Evolutionary conservation across 2,329 filamentous ascomycete species (phyloP), one percentile per base, ranked within the genome.

Genomic region (Talaromyces marneffei): DNA sequence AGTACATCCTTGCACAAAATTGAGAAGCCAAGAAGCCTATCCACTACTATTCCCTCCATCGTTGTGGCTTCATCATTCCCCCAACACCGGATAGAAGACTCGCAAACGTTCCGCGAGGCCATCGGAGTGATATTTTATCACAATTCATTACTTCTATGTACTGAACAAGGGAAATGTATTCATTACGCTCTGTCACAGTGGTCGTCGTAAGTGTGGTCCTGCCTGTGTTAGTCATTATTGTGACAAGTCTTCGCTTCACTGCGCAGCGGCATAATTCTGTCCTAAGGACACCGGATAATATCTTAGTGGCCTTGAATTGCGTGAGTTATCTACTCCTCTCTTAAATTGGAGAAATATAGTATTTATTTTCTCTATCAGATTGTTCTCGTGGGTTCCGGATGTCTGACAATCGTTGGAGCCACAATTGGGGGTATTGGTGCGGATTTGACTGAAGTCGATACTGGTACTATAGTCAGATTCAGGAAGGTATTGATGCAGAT

Each of bases 381-480:
- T 4, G 20, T 59, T 20, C 44, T 59, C 2, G n/a, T 52, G 0
- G 57, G 57, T 20, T 59, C 57, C 4, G 57, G 57, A 59, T 59
- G 57, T 29, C 44, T 59, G 18, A 52, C 35, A 14, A 59, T 53
- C 5, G 35, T 59, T 27, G 57, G 57, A 16, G 57, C 57, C 9
- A 59, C 44, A 14, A 33, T 48, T 27, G 57, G 57, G 14, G 57
- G 57, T 16, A 40, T 59, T 53, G 57, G 57, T 53, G 57, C 57
- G 4, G 18, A 50, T 39, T 40, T 59, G 57, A 31, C 25, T 29
- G 27, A 25, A 20, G 57, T 59, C 1, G 33, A 59, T 27, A 9
- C 8, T 2, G 23, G 18, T 23, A 59, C 57, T 12, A 14, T 59
- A 39, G 18, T 53, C 14, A 44, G 57, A 39, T 59, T 59, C 10